phyloP scores from a whole-genome alignment of 139 green algal species.

The Spirogloea muscicola region DNA sequence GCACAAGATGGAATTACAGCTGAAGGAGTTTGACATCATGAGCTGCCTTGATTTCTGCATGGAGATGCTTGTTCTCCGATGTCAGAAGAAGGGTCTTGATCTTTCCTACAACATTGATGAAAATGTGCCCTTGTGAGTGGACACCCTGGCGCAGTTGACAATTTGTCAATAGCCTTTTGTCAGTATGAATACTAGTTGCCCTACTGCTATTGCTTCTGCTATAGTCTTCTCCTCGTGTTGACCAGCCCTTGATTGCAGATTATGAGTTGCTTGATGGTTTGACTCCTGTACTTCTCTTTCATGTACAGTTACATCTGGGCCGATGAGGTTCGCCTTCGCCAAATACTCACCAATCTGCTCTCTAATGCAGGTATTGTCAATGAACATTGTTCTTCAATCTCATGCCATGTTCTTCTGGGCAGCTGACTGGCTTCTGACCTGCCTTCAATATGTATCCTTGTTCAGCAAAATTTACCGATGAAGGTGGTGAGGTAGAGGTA shows the following conservation, averaged over 20 bases:
- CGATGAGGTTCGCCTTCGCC: slow-evolving; percentile 31
- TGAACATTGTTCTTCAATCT: too few species aligned
- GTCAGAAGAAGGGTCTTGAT: slow-evolving; percentile 34
- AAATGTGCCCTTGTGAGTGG: slow-evolving; percentile 18
- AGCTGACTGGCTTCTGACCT: too few species aligned
- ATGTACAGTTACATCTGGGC: slow-evolving; percentile 30
- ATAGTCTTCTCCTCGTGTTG: too few species aligned
- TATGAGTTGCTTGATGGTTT: too few species aligned
- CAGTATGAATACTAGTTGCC: too few species aligned
- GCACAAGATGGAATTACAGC: slow-evolving; percentile 23
- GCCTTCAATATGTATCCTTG: too few species aligned
- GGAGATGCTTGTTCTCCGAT: slow-evolving; percentile 45
- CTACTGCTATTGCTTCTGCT: too few species aligned
- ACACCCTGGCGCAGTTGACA: too few species aligned
- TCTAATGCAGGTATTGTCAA: slow-evolving; percentile 22
- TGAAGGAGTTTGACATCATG: slow-evolving; percentile 28
- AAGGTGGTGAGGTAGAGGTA: slow-evolving; percentile 35
- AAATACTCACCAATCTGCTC: slow-evolving; percentile 33
- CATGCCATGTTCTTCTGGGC: too few species aligned
- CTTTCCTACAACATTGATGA: slow-evolving; percentile 38
- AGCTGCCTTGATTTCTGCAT: slow-evolving; percentile 41
- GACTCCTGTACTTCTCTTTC: neutral
- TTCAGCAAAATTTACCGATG: slow-evolving; percentile 40
- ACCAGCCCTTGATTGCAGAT: too few species aligned
- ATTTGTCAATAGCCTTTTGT: too few species aligned